phyloP scores from a whole-genome alignment of 2,329 filamentous ascomycete genomes.

The Bipolaris sorokiniana region DNA sequence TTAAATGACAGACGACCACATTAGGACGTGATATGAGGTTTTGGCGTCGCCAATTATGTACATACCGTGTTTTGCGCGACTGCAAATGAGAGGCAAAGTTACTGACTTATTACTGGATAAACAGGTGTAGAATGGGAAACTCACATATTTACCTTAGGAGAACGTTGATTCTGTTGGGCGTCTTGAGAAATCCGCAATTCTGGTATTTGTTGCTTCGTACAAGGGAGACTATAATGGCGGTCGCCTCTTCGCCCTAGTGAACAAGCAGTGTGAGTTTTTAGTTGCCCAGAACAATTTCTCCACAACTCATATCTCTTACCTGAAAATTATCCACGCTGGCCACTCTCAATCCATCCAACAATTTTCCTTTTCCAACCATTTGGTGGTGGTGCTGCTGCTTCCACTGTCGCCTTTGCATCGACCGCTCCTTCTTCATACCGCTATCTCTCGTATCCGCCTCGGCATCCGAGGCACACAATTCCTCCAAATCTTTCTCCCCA shows the following conservation, averaged over 20 bases:
- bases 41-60: constrained; percentile 72
- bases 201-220: constrained; percentile 69
- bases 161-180: constrained; percentile 72
- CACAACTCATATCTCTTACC: too few relatives aligned
- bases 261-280: too few relatives aligned
- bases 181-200: constrained; percentile 70
- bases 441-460: too few relatives aligned
- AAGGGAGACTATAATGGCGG: constrained; percentile 72
- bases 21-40: constrained; percentile 62
- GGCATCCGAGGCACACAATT: too few relatives aligned
- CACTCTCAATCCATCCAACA: constrained; percentile 35
- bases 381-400: too few relatives aligned
- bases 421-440: too few relatives aligned
- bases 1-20: constrained; percentile 67
- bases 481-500: too few relatives aligned
- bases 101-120: too few relatives aligned
- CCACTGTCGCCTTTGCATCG: too few relatives aligned
- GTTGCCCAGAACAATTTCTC: too few relatives aligned
- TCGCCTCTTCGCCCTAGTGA: constrained; percentile 68
- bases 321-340: constrained; percentile 79
- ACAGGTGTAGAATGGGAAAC: too few relatives aligned
- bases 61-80: constrained; percentile 71
- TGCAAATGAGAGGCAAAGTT: constrained; percentile 27
- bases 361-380: too few relatives aligned
- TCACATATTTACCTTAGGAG: constrained; percentile 51